Percentiles rank a stretch among this genome's conserved stretches.
Conservation (phyloP, 306 rosid species). For the Sophora flavescens region DNA sequence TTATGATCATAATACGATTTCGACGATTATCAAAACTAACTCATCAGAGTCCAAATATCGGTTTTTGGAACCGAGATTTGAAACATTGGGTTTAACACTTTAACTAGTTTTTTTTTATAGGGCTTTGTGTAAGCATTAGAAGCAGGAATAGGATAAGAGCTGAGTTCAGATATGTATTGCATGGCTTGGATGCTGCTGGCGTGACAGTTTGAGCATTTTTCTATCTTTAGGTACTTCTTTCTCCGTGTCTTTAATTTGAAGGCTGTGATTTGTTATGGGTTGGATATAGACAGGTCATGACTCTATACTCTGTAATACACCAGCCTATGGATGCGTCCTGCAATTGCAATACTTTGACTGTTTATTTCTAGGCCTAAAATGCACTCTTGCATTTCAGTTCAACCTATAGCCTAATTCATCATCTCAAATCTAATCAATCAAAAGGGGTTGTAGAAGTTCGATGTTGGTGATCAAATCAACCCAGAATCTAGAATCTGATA, state of each 20-base stretch:
- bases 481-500: neutral
- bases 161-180: conserved; percentile 48
- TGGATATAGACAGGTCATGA: conserved; percentile 50
- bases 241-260: conserved; percentile 45
- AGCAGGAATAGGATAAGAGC: conserved; percentile 43
- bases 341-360: conserved; percentile 25
- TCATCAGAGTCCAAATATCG: too few relatives aligned
- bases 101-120: conserved; percentile 14
- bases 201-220: conserved; percentile 48
- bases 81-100: neutral
- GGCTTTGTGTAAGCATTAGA: conserved; percentile 16
- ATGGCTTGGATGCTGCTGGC: conserved; percentile 43
- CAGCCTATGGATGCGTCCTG: conserved; percentile 42
- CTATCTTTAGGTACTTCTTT: conserved; percentile 48
- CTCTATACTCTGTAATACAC: conserved; percentile 28
- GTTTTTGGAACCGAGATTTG: too few relatives aligned
- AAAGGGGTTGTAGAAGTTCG: neutral
- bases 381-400: neutral
- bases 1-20: too few relatives aligned
- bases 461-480: neutral
- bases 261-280: conserved; percentile 40
- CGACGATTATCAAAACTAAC: too few relatives aligned
- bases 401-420: neutral
- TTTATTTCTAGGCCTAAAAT: neutral
- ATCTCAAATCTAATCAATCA: conserved; percentile 27